phyloP scores from a whole-genome alignment of 1,284 basidiomycete species.

The Irpex lacteus region DNA sequence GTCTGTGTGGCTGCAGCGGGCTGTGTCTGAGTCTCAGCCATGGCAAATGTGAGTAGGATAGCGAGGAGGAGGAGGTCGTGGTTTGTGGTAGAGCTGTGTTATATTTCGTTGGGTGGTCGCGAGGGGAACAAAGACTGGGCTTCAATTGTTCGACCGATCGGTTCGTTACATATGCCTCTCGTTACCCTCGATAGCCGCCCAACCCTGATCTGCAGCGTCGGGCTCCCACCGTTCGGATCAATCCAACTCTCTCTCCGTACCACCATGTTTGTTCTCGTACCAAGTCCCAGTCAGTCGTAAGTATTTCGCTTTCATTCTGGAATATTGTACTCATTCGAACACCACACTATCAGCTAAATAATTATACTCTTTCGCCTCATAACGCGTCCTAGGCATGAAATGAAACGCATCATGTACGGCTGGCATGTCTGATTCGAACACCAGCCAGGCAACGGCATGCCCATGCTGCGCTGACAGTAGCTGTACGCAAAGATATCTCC shows the following conservation, averaged over 20 bases:
- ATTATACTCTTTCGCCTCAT: not conserved
- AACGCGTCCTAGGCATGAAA: not conserved
- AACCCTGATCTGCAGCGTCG: not conserved
- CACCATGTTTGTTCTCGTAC: not conserved
- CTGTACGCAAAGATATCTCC: not conserved
- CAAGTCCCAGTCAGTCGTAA: not conserved
- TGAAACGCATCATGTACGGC: not conserved
- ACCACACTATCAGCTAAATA: not conserved
- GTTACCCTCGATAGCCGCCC: not conserved
- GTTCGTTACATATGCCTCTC: not conserved
- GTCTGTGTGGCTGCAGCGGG: conserved; percentile 28
- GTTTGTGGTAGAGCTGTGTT: not conserved
- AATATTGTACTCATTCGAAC: too few species aligned
- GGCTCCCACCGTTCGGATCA: conserved; percentile 1
- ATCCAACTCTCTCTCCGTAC: not conserved
- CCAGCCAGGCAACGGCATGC: not conserved
- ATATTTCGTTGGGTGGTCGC: conserved; percentile 11
- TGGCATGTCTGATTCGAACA: conserved; percentile 1
- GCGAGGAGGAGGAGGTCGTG: conserved; percentile 9
- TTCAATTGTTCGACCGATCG: conserved; percentile 10
- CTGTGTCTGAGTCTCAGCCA: conserved; percentile 28
- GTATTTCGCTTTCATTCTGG: too few species aligned
- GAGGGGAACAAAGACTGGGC: conserved; percentile 15
- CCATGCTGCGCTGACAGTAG: not conserved
- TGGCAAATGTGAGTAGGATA: conserved; percentile 15